Evolutionary conservation across 768 basidiomycete species (phyloP), one percentile per base, ranked within the genome.

Genomic region (Leccinum subtestaceum): DNA sequence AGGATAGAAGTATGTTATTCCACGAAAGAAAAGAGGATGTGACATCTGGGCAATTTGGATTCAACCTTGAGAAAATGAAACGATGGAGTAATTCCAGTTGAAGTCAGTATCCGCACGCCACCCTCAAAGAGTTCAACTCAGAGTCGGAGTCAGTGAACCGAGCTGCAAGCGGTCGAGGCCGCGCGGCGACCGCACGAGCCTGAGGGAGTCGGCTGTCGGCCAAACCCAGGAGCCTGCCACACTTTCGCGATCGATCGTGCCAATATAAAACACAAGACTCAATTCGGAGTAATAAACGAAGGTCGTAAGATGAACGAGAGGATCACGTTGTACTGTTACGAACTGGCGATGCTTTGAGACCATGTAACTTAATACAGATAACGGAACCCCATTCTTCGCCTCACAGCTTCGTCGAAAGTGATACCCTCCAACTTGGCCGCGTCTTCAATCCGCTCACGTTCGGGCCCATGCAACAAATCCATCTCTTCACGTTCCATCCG

Each of bases 361-460:
- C 8, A 1, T 32, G 15, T 4, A 45, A 13, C 27, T 59, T 58
- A 86, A 60, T 82, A 80, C 43, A 86, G 69, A 67, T 85, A 87
- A 36, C 84, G 74, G 72, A 85, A 86, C 0, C 83, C 82, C 66
- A 77, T 83, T 63, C 80, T 78, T 62, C 77, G 77, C 60, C 78
- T 78, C 66, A 85, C 71, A 4, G 84, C 86, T 62, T 86, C 80
- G 31, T 85, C 82, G 59, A 85, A 79, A 3, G 80, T 79, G 25
- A 87, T 77, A 2, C 84, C 84, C 64, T 86, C 85, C 50, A 86
- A 66, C 61, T 75, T 74, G 2, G 85, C 85, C 1, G 84, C 85
- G 55, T 84, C 82, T 60, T 81, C 80, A 48, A 86, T 78, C 50
- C 85, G 78, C 31, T 76, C 69, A 38, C 78, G 74, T 58, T 80